A percentile compares a stretch with the other conserved stretches of the same genome.
Evolutionary conservation across 2,329 filamentous ascomycete genomes (phyloP).

Genomic region (Monosporascus cannonballus): DNA sequence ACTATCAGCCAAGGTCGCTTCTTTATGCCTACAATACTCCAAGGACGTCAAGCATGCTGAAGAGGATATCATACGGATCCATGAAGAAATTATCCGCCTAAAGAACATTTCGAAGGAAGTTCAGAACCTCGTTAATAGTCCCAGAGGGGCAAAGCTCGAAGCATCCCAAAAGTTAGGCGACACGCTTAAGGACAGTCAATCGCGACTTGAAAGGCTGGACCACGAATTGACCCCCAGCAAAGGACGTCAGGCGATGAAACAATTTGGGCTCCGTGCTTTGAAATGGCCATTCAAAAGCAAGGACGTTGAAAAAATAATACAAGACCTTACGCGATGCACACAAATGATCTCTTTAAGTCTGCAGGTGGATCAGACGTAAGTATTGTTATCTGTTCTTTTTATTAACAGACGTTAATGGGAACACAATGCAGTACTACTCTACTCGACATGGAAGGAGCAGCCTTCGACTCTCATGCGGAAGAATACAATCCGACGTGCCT

Average conservation of each 20-base stretch:
- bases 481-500: conserved; percentile 27
- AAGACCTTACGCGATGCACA: neutral
- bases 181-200: conserved; percentile 12
- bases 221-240: conserved; percentile 16
- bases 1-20: conserved; percentile 28
- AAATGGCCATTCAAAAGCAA: conserved; percentile 34
- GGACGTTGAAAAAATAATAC: conserved; percentile 20
- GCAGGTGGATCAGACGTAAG: neutral
- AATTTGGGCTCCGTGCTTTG: conserved; percentile 26
- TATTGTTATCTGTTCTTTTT: neutral
- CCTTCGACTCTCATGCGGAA: conserved; percentile 30
- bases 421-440: neutral
- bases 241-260: conserved; percentile 22
- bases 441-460: conserved; percentile 5
- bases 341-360: neutral
- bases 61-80: conserved; percentile 27
- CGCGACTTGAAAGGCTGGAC: conserved; percentile 17
- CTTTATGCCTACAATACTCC: conserved; percentile 30
- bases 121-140: conserved; percentile 20
- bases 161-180: conserved; percentile 16
- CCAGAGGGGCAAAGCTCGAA: conserved; percentile 19
- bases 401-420: neutral
- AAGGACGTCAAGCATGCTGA: conserved; percentile 24
- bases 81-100: conserved; percentile 20
- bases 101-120: conserved; percentile 19